Percentiles rank a stretch among this genome's conserved stretches.
Evolutionary conservation across 2,329 filamentous ascomycete genomes (phyloP).

Genomic region (Trichoderma atrobrunneum): DNA sequence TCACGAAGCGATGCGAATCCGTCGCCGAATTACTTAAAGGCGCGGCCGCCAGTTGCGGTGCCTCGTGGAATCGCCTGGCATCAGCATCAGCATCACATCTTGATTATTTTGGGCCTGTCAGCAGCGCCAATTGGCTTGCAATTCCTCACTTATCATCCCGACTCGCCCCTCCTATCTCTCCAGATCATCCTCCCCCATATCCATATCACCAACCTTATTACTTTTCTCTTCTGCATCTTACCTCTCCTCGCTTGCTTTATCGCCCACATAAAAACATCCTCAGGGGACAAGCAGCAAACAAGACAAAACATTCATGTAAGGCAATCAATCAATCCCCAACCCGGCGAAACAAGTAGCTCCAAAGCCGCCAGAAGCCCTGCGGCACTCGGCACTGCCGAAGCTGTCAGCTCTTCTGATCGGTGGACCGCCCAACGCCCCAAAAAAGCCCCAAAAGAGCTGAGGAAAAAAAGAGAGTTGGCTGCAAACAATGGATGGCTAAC

Average conservation of each 20-base stretch:
- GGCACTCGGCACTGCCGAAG: conserved; percentile 16
- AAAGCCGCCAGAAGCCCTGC: neutral
- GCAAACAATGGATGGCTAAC: conserved; percentile 12
- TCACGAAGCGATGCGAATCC: conserved; percentile 16
- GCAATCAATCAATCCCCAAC: neutral
- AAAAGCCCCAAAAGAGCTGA: neutral
- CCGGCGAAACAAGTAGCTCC: neutral
- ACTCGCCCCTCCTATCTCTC: neutral
- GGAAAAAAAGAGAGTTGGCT: neutral
- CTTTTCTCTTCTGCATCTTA: neutral
- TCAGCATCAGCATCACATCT: conserved; percentile 6
- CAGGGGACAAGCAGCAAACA: neutral
- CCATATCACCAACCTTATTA: neutral
- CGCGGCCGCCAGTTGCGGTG: conserved; percentile 16
- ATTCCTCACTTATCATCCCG: neutral
- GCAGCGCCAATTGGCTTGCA: conserved; percentile 11
- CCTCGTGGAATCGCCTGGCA: neutral
- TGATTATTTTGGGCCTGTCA: neutral
- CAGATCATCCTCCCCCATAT: neutral
- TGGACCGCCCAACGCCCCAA: neutral
- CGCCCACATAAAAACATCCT: neutral
- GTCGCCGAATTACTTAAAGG: conserved; percentile 18
- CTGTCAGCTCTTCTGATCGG: conserved; percentile 14
- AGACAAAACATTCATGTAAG: neutral
- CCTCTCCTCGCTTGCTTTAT: neutral